Evolutionary conservation across 1,139 yeast species (phyloP).

Genomic region (Meyerozyma carpophila): DNA sequence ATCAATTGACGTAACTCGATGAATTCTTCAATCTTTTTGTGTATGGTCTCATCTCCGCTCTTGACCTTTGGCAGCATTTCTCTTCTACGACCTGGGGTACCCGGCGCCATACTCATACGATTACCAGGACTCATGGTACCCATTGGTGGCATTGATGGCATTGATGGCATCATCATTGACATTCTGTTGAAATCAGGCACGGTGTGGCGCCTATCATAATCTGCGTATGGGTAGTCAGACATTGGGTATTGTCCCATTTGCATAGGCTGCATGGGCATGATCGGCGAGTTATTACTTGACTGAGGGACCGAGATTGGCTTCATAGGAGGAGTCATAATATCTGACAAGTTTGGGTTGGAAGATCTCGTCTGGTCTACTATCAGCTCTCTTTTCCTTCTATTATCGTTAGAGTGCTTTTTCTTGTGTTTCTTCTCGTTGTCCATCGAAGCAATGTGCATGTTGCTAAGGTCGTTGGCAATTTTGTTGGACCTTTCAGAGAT

Average conservation of each 20-base stretch:
- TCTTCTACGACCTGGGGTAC: constrained; percentile 7
- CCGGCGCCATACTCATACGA: constrained; percentile 2
- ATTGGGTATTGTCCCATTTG: not conserved
- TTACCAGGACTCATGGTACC: constrained; percentile 3
- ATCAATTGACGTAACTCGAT: constrained; percentile 30
- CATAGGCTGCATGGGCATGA: not conserved
- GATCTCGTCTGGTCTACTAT: not conserved
- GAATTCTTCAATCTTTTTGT: constrained; percentile 32
- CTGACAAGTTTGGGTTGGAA: not conserved
- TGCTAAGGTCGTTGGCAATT: constrained; percentile 3
- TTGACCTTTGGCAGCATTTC: constrained; percentile 6
- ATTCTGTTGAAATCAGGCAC: constrained; percentile 2
- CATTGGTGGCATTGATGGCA: constrained; percentile 7
- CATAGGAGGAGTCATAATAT: not conserved
- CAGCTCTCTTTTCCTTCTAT: not conserved
- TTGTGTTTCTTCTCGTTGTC: not conserved
- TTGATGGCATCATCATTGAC: constrained; percentile 9
- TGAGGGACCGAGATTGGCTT: not conserved
- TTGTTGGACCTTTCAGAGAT: constrained; percentile 16
- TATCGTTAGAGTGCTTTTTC: not conserved
- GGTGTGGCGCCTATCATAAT: not conserved
- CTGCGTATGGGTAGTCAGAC: not conserved
- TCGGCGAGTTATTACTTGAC: not conserved
- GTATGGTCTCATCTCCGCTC: constrained; percentile 19
- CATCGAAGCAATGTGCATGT: not conserved